These are phyloP conservation scores for Aspergillus coremiiformis DNA, from an alignment of 495 filamentous ascomycete genomes.

Conservation along the genomic window DNA sequence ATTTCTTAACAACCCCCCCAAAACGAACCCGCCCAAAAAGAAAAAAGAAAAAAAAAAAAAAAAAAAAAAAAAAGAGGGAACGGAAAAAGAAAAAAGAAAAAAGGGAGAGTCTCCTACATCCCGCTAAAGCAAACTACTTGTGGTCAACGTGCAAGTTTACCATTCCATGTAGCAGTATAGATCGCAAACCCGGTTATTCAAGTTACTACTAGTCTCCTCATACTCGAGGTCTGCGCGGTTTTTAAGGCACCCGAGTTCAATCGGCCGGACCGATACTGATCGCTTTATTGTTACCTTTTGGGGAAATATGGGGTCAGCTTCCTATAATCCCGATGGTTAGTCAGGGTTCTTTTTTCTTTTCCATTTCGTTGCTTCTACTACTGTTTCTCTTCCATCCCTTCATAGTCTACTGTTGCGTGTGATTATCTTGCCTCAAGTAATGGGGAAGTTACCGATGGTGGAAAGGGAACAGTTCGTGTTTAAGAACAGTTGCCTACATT, in stretches of 20 bases:
- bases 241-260: conserved; percentile 24
- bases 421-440: neutral
- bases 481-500: neutral
- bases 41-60: neutral
- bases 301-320: conserved; percentile 34
- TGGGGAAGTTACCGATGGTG: neutral
- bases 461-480: neutral
- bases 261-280: conserved; percentile 19
- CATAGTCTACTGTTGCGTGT: neutral
- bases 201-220: neutral
- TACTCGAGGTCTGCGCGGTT: conserved; percentile 10
- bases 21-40: neutral
- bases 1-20: conserved; percentile 3
- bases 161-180: conserved; percentile 19
- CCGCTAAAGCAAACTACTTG: conserved; percentile 3
- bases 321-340: conserved; percentile 39
- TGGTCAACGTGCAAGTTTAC: conserved; percentile 4
- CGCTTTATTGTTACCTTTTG: conserved; percentile 12
- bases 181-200: neutral
- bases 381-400: neutral
- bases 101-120: neutral
- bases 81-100: neutral
- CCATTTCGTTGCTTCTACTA: conserved; percentile 17
- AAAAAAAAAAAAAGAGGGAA: neutral
- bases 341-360: conserved; percentile 18